phyloP scores from a whole-genome alignment of 441 rosid species.

The Arabidopsis lyrata region DNA sequence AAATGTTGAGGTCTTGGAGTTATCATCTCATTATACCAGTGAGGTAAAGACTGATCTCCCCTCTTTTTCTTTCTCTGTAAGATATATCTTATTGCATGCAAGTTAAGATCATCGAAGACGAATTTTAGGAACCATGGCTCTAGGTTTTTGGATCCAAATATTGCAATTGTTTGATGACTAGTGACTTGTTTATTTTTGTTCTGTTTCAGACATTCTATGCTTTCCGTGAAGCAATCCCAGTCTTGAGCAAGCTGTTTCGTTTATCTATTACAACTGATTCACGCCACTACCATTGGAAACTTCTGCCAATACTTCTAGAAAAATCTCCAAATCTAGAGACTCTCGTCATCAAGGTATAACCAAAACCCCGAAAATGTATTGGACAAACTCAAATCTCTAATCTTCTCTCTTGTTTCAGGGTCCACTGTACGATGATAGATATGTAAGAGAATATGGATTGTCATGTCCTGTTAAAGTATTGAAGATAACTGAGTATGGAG shows the following conservation, averaged over 20 bases:
- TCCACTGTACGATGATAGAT: not conserved
- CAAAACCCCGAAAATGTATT: not conserved
- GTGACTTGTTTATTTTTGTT: not conserved
- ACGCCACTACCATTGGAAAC: not conserved
- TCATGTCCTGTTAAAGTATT: conserved; percentile 1
- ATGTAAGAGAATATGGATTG: not conserved
- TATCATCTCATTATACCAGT: not conserved
- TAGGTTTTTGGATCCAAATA: not conserved
- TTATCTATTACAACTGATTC: conserved; percentile 5
- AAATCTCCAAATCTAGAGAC: conserved; percentile 8
- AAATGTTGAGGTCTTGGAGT: conserved; percentile 27
- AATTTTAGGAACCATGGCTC: not conserved
- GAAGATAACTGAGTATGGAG: not conserved
- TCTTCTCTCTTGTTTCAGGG: conserved; percentile 25
- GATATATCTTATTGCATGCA: not conserved
- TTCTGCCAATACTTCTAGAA: not conserved
- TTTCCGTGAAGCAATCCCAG: conserved; percentile 17
- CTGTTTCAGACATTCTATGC: not conserved
- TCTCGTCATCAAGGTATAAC: conserved; percentile 27
- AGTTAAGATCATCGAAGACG: not conserved
- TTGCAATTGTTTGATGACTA: not conserved
- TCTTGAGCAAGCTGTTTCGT: conserved; percentile 11
- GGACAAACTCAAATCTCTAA: conserved; percentile 9
- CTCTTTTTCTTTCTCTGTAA: not conserved
- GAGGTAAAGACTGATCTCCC: not conserved